Conservation (phyloP, 2,329 filamentous ascomycete species). For the Hypoxylon sp. region DNA sequence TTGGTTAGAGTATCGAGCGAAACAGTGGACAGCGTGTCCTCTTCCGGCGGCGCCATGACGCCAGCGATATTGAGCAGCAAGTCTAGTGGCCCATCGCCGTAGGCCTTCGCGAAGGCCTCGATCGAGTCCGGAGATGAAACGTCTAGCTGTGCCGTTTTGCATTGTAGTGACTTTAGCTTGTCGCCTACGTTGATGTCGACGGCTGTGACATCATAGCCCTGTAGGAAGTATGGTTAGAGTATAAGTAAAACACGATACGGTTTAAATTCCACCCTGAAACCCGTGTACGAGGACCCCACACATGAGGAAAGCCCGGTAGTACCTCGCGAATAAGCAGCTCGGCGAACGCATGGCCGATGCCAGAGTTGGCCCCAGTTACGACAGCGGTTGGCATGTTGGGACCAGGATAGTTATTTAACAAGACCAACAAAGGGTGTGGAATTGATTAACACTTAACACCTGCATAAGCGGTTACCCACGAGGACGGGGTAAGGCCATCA, state of each 20-base stretch:
- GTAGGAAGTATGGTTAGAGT: background rate
- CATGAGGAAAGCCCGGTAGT: background rate
- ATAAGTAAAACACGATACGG: background rate
- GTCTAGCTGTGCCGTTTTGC: conserved; percentile 22
- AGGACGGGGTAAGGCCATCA: conserved; percentile 40
- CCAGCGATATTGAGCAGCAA: conserved; percentile 27
- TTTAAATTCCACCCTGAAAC: too few species aligned
- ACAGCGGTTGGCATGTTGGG: conserved; percentile 57
- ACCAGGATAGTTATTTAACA: background rate
- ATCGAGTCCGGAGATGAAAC: conserved; percentile 27
- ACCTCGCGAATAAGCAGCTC: conserved; percentile 44
- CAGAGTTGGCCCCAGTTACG: conserved; percentile 60
- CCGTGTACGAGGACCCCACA: background rate
- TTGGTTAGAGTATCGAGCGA: background rate
- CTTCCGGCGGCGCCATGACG: conserved; percentile 1
- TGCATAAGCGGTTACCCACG: conserved; percentile 35
- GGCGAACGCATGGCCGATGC: conserved; percentile 58
- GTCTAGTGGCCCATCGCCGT: conserved; percentile 18
- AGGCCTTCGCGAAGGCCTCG: background rate
- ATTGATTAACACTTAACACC: conserved; percentile 25
- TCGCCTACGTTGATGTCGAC: conserved; percentile 39
- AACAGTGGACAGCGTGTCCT: conserved; percentile 17
- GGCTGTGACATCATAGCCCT: conserved; percentile 44
- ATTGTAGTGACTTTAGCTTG: conserved; percentile 31
- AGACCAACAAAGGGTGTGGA: conserved; percentile 6